Base-by-base conservation (phyloP, 73 alveolate species). In the Tetrahymena malaccensis region DNA sequence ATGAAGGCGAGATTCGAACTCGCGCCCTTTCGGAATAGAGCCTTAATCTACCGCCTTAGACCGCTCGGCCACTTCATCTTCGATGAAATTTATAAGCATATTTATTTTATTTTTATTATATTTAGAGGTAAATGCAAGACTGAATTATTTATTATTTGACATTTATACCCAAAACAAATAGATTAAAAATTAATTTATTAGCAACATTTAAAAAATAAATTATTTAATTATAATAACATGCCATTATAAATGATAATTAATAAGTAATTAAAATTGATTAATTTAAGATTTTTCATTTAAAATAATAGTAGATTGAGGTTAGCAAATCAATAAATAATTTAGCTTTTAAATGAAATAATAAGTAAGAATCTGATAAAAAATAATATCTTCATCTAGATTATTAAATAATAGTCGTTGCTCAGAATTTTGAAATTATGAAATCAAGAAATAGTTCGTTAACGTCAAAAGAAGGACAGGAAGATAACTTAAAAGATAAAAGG, bases 1-100 rank as follows among this genome's bases (percentile, higher is more conserved):
- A 70, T 70, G 89, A 70, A 70, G 96, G 94, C 96, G 95, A 95
- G 95, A 93, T 85, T 95, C 95, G 96, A 95, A 95, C 95, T 95
- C 95, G 96, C 95, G 95, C 95, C 95, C 96, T 95, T 95, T 43
- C 95, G 96, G 95, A 85, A 55, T 85, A 93, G 95, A 85, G 95
- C 95, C 96, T 95, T 85, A 95, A 85, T 95, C 96, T 93, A 95
- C 85, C 96, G 95, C 95, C 95, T 95, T 95, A 89, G 96, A 95
- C 96, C 96, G 84, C 96, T 94, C 95, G 96, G 94, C 95, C 96
- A 94, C 96, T 84, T 94, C 96, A 94, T 55, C 94, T 94, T 94
- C 22, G 37, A 19, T 70, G 89, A 70, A 19, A 11, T 50, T 50
- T 1, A 19, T 1, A 31, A 5, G 3, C 1, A 2, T 15, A 50